These are phyloP conservation scores for Saturnispora ahearnii DNA, from an alignment of 805 yeast genomes.

Conservation along the genomic window DNA sequence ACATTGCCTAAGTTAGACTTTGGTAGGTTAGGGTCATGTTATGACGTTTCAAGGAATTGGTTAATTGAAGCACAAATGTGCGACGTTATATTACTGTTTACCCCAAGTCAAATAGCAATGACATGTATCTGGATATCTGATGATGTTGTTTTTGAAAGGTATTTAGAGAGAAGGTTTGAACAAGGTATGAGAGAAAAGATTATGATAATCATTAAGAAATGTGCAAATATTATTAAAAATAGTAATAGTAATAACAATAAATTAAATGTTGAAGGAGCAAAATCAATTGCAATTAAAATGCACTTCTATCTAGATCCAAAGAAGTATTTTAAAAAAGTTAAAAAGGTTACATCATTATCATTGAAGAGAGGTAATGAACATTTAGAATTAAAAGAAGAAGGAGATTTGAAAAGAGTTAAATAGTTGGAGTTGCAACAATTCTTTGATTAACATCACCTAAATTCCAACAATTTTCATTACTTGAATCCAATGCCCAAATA, in stretches of 20 bases:
- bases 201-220: conserved; percentile 36
- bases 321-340: conserved; percentile 15
- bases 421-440: conserved; percentile 48
- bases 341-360: conserved; percentile 3
- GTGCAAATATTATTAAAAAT: conserved; percentile 38
- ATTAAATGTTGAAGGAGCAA: conserved; percentile 54
- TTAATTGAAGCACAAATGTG: conserved; percentile 37
- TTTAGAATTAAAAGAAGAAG: conserved; percentile 1
- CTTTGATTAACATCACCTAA: conserved; percentile 51
- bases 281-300: conserved; percentile 51
- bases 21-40: conserved; percentile 54
- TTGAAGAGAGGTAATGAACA: neutral
- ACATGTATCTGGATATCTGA: conserved; percentile 71
- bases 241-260: conserved; percentile 23
- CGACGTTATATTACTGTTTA: conserved; percentile 66
- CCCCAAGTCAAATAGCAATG: conserved; percentile 94
- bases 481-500: conserved; percentile 38
- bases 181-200: neutral
- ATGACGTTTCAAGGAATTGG: conserved; percentile 56
- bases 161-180: conserved; percentile 36
- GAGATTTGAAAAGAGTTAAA: neutral
- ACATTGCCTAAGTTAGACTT: conserved; percentile 50
- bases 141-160: conserved; percentile 52
- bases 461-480: conserved; percentile 32
- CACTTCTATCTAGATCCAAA: conserved; percentile 55